Conservation (phyloP, 2,329 filamentous ascomycete genomes). For the Aspergillus hortae region DNA sequence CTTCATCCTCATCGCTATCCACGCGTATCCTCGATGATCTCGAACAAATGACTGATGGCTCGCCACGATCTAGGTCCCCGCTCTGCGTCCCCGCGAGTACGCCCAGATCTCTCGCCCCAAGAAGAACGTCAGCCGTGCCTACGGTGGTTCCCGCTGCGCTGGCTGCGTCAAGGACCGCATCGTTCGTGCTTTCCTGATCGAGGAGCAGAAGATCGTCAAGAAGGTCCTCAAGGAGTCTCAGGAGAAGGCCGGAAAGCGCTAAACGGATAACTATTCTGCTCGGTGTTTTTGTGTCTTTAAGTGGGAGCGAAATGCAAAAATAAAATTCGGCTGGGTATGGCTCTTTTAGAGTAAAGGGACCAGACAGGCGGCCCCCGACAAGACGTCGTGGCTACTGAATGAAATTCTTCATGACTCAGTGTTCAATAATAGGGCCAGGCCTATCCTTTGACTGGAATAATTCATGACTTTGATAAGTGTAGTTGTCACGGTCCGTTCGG, state of each 20-base stretch:
- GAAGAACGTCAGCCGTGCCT: slow-evolving; percentile 98
- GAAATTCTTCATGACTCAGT: slow-evolving; percentile 9
- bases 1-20: too few species aligned
- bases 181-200: slow-evolving; percentile 96
- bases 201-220: slow-evolving; percentile 99
- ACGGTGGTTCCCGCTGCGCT: slow-evolving; percentile 96
- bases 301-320: slow-evolving; percentile 34
- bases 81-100: slow-evolving; percentile 98
- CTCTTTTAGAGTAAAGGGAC: slow-evolving; percentile 10
- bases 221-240: slow-evolving; percentile 99
- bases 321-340: slow-evolving; percentile 15
- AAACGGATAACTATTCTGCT: slow-evolving; percentile 33
- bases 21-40: too few species aligned
- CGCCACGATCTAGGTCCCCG: slow-evolving; percentile 65
- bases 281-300: slow-evolving; percentile 32
- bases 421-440: slow-evolving; percentile 1
- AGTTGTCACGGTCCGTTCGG: background rate
- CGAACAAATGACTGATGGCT: slow-evolving; percentile 11
- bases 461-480: background rate
- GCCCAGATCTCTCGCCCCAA: slow-evolving; percentile 94
- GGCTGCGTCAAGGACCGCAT: slow-evolving; percentile 98
- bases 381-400: slow-evolving; percentile 1
- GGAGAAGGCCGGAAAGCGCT: slow-evolving; percentile 58
- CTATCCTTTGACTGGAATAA: background rate
- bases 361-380: slow-evolving; percentile 2